These are phyloP conservation scores for Suillus americanus DNA, from an alignment of 768 basidiomycete species.

Conservation along the genomic window DNA sequence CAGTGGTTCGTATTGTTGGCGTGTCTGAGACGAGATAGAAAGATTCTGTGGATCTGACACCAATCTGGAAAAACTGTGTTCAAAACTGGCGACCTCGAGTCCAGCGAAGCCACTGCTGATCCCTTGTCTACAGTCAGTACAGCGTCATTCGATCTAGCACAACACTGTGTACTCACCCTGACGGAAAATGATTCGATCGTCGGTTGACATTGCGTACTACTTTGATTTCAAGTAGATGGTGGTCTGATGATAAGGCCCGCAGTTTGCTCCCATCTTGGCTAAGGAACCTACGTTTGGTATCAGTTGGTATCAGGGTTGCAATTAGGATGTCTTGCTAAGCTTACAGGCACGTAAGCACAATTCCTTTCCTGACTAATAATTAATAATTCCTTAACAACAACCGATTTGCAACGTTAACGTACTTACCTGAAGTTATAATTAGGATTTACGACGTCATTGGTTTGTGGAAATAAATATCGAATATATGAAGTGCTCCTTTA, in stretches of 20 bases:
- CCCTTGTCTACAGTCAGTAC: neutral
- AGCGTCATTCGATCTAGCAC: neutral
- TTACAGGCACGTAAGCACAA: neutral
- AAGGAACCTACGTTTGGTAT: neutral
- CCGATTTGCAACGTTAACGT: neutral
- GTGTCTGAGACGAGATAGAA: neutral
- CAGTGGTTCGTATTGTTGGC: neutral
- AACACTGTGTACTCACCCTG: neutral
- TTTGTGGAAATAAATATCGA: neutral
- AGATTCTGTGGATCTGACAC: neutral
- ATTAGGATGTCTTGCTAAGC: neutral
- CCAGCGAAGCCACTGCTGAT: slow-evolving; percentile 3
- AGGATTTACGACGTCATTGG: neutral
- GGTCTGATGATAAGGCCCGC: neutral
- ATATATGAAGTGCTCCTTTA: neutral
- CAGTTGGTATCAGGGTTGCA: too few relatives aligned
- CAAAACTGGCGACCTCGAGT: slow-evolving; percentile 1
- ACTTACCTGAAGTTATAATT: neutral
- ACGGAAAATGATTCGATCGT: slow-evolving; percentile 15
- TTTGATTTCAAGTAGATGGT: slow-evolving; percentile 1
- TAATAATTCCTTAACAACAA: neutral
- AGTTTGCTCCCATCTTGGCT: neutral
- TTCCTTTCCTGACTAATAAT: neutral
- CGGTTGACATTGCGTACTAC: slow-evolving; percentile 18
- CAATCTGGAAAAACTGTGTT: slow-evolving; percentile 3